Evolutionary conservation across 1,284 basidiomycete genomes (phyloP).

Genomic region (Coniferiporia weirii): DNA sequence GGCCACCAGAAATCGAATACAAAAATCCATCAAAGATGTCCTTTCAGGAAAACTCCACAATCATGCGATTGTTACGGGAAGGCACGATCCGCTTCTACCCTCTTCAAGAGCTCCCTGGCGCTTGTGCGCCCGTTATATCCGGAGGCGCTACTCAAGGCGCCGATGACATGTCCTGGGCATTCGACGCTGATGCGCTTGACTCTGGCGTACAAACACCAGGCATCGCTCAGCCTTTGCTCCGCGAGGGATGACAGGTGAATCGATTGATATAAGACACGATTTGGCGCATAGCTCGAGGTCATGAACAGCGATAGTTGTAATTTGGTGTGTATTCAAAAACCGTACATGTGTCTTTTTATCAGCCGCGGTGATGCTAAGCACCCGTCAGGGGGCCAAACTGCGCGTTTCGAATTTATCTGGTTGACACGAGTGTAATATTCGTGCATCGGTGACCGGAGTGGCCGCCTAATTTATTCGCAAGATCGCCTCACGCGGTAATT

Average conservation of each 20-base stretch:
- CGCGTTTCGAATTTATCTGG: too few relatives aligned
- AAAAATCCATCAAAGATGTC: constrained; percentile 58
- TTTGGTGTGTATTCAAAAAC: too few relatives aligned
- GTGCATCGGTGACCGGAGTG: too few relatives aligned
- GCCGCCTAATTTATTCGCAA: too few relatives aligned
- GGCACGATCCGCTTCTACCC: constrained; percentile 4
- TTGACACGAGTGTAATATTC: too few relatives aligned
- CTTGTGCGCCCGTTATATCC: neutral
- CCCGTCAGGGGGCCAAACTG: too few relatives aligned
- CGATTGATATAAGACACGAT: neutral
- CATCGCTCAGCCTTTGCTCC: neutral
- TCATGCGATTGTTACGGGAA: constrained; percentile 8
- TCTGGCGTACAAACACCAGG: neutral
- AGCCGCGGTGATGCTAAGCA: too few relatives aligned
- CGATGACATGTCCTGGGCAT: constrained; percentile 14
- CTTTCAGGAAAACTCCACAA: constrained; percentile 9
- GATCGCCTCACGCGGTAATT: too few relatives aligned
- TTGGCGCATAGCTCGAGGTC: too few relatives aligned
- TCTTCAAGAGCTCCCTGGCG: neutral
- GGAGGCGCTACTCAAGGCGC: neutral
- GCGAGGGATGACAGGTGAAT: neutral
- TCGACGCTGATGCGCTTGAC: neutral
- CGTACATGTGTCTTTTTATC: too few relatives aligned
- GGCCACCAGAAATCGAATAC: constrained; percentile 50
- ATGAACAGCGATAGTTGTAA: too few relatives aligned